These are phyloP conservation scores for Knoxdaviesia capensis DNA, from an alignment of 2,329 filamentous ascomycete genomes.

Conservation along the genomic window DNA sequence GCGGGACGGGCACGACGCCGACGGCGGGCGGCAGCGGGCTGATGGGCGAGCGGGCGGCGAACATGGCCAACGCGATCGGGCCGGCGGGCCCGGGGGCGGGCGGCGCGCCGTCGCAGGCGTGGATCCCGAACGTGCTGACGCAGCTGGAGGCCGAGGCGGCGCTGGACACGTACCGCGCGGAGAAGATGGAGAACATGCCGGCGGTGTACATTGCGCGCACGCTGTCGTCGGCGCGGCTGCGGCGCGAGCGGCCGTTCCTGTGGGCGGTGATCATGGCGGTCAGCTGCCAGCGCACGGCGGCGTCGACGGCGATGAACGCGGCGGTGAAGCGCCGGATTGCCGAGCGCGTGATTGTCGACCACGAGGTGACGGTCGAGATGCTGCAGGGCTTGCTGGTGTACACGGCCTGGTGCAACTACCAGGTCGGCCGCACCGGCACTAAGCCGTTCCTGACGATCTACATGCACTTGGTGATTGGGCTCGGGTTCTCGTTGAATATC, in stretches of 20 bases:
- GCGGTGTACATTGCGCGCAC: constrained; percentile 8
- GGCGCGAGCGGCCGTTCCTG: constrained; percentile 14
- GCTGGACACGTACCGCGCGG: constrained; percentile 6
- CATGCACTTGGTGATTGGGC: constrained; percentile 2
- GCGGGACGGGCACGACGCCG: too few relatives aligned
- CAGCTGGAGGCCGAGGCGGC: constrained; percentile 1
- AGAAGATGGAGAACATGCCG: constrained; percentile 11
- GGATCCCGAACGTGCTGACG: constrained; percentile 1
- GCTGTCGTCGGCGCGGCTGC: constrained; percentile 9
- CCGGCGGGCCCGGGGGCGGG: too few relatives aligned
- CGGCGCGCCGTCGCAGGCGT: not conserved
- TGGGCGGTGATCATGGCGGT: constrained; percentile 18
- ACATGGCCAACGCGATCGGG: too few relatives aligned
- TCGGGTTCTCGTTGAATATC: too few relatives aligned
- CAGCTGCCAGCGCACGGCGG: constrained; percentile 6
- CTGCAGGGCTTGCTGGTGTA: constrained; percentile 11
- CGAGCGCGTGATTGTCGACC: constrained; percentile 8
- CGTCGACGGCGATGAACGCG: constrained; percentile 9
- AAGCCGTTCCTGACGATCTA: constrained; percentile 2
- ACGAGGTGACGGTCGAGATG: constrained; percentile 10
- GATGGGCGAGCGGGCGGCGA: too few relatives aligned
- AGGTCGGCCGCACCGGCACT: constrained; percentile 1
- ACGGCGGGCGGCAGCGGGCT: too few relatives aligned
- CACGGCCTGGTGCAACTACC: constrained; percentile 10
- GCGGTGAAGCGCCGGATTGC: constrained; percentile 10